These are phyloP conservation scores for Wickerhamiella azymoides DNA, from an alignment of 805 yeast genomes.

Conservation along the genomic window DNA sequence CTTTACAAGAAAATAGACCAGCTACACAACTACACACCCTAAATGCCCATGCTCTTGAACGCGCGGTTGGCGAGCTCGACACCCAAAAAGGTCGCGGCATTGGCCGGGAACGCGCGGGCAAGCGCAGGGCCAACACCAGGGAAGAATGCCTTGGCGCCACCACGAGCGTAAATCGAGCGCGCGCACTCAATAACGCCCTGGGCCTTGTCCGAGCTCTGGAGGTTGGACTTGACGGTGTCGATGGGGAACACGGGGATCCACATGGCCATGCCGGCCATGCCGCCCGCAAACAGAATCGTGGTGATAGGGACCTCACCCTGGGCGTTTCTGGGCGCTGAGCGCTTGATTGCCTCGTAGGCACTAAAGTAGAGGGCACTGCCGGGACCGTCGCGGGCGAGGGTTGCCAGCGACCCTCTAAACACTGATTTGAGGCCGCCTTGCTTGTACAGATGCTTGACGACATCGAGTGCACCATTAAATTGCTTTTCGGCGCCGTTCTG, in stretches of 20 bases:
- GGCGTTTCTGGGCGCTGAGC: slow-evolving; percentile 30
- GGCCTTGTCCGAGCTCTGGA: slow-evolving; percentile 46
- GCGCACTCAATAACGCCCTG: slow-evolving; percentile 52
- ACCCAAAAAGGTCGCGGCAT: slow-evolving; percentile 97
- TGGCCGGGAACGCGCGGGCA: slow-evolving; percentile 91
- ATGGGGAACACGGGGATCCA: slow-evolving; percentile 94
- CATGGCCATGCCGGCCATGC: slow-evolving; percentile 92
- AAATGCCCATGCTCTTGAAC: slow-evolving; percentile 19
- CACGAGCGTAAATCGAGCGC: slow-evolving; percentile 49
- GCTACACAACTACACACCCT: neutral
- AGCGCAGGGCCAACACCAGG: slow-evolving; percentile 96
- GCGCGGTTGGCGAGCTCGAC: slow-evolving; percentile 58
- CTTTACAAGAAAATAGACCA: neutral
- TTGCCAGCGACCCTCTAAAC: slow-evolving; percentile 83
- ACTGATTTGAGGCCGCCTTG: slow-evolving; percentile 77
- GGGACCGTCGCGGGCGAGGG: slow-evolving; percentile 93
- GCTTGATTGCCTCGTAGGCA: slow-evolving; percentile 73
- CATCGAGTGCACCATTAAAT: slow-evolving; percentile 39
- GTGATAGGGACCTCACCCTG: slow-evolving; percentile 48
- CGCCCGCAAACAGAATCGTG: slow-evolving; percentile 83
- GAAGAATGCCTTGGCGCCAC: slow-evolving; percentile 85
- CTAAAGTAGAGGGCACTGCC: slow-evolving; percentile 95
- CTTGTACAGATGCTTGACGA: slow-evolving; percentile 51
- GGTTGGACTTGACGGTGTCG: slow-evolving; percentile 81
- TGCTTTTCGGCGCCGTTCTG: slow-evolving; percentile 29